Evolutionary conservation across 305 asterid genomes (phyloP), one percentile per base, ranked within the genome.

Genomic region (Fraxinus sp.): DNA sequence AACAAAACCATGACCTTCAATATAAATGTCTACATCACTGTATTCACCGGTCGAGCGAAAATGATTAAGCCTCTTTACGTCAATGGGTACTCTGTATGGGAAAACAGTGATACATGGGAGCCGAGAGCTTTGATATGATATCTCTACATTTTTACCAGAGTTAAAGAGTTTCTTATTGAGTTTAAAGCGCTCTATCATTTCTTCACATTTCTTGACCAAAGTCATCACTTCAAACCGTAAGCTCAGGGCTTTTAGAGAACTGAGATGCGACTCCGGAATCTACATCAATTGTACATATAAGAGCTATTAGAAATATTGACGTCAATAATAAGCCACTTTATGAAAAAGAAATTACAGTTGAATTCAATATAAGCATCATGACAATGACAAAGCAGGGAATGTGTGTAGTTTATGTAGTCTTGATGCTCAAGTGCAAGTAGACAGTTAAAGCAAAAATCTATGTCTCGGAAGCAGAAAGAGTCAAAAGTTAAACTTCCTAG

Each of bases 191-290:
- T 89, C 98, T 83, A 91, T 86, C 83, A 88, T 87, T 87, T 89
- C 97, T 72, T 93, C 97, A 70, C 98, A 96, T 83, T 91, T 97
- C 90, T 88, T 93, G 8, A 86, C 89, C 92, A 96, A 83, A 32
- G 91, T 66, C 80, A 75, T 76, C 74, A 96, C 95, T 88, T 91
- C 91, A 83, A 93, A 93, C 78, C 80, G 90, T 84, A 90, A 88
- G 84, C 99, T 92, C 83, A 96, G 89, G 75, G 87, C 83, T 87
- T 86, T 88, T 81, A 96, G 84, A 75, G 91, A 85, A 89, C 87
- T 81, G 52, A 96, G 89, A 84, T 87, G 89, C 16, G 97, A 86
- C 84, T 92, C 98, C 0, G 92, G 86, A 81, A 96, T 93, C 99
- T 96, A 83, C 85, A 84, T 46, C 68, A 57, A 39, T 52, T 80